Evolutionary conservation across 257 asterid genomes (phyloP).

Genomic region (Ocimum tenuiflorum): DNA sequence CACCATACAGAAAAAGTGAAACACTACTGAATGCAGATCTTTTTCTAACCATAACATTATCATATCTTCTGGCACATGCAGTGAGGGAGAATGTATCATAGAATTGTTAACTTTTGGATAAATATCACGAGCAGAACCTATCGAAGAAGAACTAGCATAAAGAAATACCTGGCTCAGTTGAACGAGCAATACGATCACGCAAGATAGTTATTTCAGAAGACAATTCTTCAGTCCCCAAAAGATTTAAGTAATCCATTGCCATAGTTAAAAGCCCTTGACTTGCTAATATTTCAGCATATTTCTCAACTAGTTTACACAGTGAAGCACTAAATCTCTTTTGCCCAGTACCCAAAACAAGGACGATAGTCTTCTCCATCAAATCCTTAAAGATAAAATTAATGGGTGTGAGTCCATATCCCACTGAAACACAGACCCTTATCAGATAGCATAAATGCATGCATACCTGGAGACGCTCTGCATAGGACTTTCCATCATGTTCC

Average conservation of each 20-base stretch:
- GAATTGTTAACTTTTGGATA: background rate
- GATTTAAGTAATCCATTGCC: conserved; percentile 89
- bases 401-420: conserved; percentile 15
- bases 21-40: background rate
- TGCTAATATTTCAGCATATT: conserved; percentile 91
- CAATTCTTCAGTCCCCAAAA: conserved; percentile 79
- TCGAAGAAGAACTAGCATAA: conserved; percentile 12
- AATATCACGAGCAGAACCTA: background rate
- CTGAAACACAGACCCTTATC: conserved; percentile 5
- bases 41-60: background rate
- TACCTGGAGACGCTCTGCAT: conserved; percentile 82
- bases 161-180: conserved; percentile 64
- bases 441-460: conserved; percentile 15
- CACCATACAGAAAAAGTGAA: background rate
- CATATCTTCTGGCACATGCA: background rate
- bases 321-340: conserved; percentile 84
- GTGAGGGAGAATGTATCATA: background rate
- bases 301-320: conserved; percentile 81
- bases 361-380: conserved; percentile 92
- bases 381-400: conserved; percentile 42
- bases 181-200: conserved; percentile 79
- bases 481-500: conserved; percentile 71
- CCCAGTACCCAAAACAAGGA: conserved; percentile 87
- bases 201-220: conserved; percentile 74
- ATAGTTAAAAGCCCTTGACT: conserved; percentile 93